These are phyloP conservation scores for Pouteria glomerata DNA, from an alignment of 148 eudicot species.

Conservation along the genomic window DNA sequence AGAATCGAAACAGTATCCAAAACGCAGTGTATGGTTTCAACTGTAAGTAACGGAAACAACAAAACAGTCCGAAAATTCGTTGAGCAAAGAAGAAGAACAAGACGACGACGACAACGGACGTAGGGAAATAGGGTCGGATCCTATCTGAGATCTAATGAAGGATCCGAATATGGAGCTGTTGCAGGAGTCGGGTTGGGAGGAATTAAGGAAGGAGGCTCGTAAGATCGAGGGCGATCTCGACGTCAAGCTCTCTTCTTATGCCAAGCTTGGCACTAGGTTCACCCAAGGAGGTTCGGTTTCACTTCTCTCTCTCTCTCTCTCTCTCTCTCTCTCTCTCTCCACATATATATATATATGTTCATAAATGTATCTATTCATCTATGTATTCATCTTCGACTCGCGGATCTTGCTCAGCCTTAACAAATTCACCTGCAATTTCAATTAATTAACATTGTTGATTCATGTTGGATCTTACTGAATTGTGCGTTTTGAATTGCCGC, in stretches of 20 bases:
- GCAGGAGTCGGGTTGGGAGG: conserved; percentile 98
- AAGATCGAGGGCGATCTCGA: conserved; percentile 94
- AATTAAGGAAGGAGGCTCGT: conserved; percentile 85
- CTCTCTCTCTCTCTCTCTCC: too few species aligned
- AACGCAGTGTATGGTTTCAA: too few species aligned
- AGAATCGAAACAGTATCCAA: too few species aligned
- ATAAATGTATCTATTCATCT: neutral
- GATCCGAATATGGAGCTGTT: conserved; percentile 46
- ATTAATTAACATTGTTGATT: neutral
- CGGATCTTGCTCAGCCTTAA: neutral
- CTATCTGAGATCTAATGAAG: conserved; percentile 14
- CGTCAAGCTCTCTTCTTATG: conserved; percentile 89
- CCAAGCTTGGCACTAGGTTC: conserved; percentile 72
- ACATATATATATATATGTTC: too few species aligned
- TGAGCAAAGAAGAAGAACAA: too few species aligned
- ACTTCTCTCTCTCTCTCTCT: too few species aligned
- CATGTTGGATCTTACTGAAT: neutral
- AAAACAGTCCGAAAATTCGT: neutral
- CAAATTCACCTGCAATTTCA: neutral
- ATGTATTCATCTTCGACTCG: neutral
- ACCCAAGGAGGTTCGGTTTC: conserved; percentile 60
- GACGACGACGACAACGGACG: too few species aligned
- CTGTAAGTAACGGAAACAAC: neutral
- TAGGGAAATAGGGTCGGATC: neutral
- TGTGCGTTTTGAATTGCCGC: neutral